Base-by-base conservation (phyloP, 331 rosid species). In the Acacia pycnantha region DNA sequence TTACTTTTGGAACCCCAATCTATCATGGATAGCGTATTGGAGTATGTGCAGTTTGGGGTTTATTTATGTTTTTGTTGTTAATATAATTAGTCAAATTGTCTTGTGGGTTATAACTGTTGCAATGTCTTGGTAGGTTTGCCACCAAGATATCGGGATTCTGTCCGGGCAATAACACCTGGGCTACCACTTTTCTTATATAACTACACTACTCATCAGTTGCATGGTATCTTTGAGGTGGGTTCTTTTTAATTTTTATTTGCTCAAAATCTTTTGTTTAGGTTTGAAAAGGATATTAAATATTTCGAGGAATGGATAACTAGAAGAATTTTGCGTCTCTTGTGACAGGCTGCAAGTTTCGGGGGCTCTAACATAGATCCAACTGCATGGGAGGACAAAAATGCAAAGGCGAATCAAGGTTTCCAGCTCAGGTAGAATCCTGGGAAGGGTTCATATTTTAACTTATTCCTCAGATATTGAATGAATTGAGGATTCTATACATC, bases 321-420 rank as follows among this genome's bases (percentile, higher is more conserved):
- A 35, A 22, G 9, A 43, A 53, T 48, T 24, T 51, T 29, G 50
- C 26, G 44, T 48, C 48, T 77, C 1, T 73, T 83, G 53, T 71
- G 87, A 67, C 89, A 96, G 99, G 99, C 99, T 65, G 87, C 90
- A 51, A 94, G 93, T 90, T 96, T 96, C 86, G 99, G 99, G 71
- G 99, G 99, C 77, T 96, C 99, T 81, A 96, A 96, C 97, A 96
- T 96, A 74, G 99, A 94, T 84, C 97, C 99, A 82, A 92, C 99
- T 85, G 99, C 99, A 19, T 96, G 99, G 99, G 99, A 96, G 91
- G 99, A 96, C 73, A 96, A 96, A 88, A 96, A 73, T 96, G 99
- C 88, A 96, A 94, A 86, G 99, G 99, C 66, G 99, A 96, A 79
- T 96, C 99, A 40, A 91, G 99, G 89, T 96, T 96, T 83, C 99